Evolutionary conservation across 2,329 filamentous ascomycete genomes (phyloP).

Genomic region (Fusarium caatingaense): DNA sequence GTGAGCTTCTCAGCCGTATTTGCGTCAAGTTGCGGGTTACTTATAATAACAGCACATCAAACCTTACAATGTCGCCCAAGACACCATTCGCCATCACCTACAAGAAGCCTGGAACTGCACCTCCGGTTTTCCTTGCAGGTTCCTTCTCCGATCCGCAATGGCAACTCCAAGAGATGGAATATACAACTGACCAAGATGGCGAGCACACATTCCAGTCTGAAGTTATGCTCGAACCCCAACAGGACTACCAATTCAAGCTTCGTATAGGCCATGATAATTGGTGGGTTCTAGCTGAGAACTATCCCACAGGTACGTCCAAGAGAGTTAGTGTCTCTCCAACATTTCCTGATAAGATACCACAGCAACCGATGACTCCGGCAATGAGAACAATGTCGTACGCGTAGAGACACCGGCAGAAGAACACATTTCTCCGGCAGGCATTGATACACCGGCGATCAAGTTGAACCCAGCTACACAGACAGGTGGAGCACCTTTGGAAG

Average conservation of each 20-base stretch:
- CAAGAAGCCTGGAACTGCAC: constrained; percentile 66
- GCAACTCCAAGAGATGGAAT: constrained; percentile 74
- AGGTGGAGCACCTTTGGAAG: constrained; percentile 2
- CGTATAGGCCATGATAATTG: constrained; percentile 73
- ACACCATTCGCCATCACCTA: constrained; percentile 69
- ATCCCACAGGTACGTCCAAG: constrained; percentile 64
- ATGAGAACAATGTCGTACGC: constrained; percentile 61
- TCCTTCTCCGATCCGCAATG: constrained; percentile 76
- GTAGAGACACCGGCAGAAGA: constrained; percentile 35
- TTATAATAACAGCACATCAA: constrained; percentile 11
- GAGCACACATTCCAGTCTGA: constrained; percentile 68
- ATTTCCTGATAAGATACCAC: constrained; percentile 5
- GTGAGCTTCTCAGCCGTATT: neutral
- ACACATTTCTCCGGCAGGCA: constrained; percentile 21
- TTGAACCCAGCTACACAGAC: constrained; percentile 16
- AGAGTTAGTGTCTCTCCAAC: neutral
- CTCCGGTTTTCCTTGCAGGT: constrained; percentile 78
- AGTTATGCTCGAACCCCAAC: constrained; percentile 65
- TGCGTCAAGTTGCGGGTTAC: neutral
- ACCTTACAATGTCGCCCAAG: constrained; percentile 29
- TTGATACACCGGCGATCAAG: constrained; percentile 25
- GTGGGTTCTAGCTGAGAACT: constrained; percentile 75
- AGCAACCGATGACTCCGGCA: constrained; percentile 59
- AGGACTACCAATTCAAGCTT: constrained; percentile 80
- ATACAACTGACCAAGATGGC: constrained; percentile 60